These are phyloP conservation scores for Citrullus mucosospermus DNA, from an alignment of 306 rosid genomes.

Conservation along the genomic window DNA sequence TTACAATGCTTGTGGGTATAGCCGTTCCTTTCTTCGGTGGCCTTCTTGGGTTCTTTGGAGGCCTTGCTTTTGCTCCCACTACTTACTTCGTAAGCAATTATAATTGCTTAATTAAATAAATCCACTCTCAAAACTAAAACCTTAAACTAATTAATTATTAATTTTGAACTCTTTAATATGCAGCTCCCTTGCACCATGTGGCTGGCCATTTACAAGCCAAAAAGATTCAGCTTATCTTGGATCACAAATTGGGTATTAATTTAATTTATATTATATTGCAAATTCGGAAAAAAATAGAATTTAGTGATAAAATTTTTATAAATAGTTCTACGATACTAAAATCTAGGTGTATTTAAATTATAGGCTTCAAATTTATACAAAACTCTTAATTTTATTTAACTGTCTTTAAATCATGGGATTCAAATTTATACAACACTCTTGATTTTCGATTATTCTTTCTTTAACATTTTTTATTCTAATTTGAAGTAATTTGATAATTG, in stretches of 20 bases:
- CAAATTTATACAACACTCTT: no score
- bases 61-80: slow-evolving; percentile 84
- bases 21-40: slow-evolving; percentile 71
- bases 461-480: no score
- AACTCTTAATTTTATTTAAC: no score
- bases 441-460: no score
- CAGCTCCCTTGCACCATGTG: slow-evolving; percentile 85
- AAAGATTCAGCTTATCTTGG: slow-evolving; percentile 53
- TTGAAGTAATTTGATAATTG: not conserved
- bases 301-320: no score
- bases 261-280: no score
- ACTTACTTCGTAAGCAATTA: slow-evolving; percentile 46
- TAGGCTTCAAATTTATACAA: no score
- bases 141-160: not conserved
- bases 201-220: slow-evolving; percentile 56
- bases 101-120: no score
- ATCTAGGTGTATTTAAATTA: no score
- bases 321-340: no score
- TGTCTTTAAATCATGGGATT: no score
- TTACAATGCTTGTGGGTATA: slow-evolving; percentile 48
- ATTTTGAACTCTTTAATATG: not conserved
- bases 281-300: no score
- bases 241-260: slow-evolving; percentile 39
- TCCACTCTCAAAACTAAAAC: not conserved
- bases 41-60: slow-evolving; percentile 83